These are phyloP conservation scores for Lunularia cruciata DNA, from an alignment of 225 moss, liverwort and hornwort genomes.

Conservation along the genomic window DNA sequence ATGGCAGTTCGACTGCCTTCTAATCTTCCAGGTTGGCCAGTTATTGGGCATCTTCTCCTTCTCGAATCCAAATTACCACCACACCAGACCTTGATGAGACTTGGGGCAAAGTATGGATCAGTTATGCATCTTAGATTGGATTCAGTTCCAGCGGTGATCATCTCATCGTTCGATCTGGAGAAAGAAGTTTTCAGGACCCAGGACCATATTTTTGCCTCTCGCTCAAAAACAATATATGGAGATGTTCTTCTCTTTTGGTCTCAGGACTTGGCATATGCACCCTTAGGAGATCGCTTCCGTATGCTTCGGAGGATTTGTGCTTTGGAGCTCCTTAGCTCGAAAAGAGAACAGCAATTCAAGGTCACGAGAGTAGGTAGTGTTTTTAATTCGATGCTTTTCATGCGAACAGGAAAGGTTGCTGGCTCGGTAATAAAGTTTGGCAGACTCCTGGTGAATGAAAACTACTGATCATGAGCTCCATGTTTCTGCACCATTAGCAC, in stretches of 20 bases:
- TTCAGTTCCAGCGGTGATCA: slow-evolving; percentile 3
- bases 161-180: slow-evolving; percentile 23
- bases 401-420: too few species aligned
- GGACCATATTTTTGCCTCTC: slow-evolving; percentile 13
- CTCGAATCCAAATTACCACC: slow-evolving; percentile 4
- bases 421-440: too few species aligned
- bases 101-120: slow-evolving; percentile 22
- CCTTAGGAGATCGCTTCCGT: background rate
- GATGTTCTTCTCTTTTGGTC: background rate
- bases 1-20: too few species aligned
- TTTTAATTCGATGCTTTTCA: too few species aligned
- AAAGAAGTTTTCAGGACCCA: slow-evolving; percentile 13
- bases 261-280: background rate
- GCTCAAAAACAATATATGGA: background rate
- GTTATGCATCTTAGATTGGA: slow-evolving; percentile 27
- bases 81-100: slow-evolving; percentile 3
- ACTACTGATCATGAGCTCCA: too few species aligned
- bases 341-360: background rate
- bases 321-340: background rate
- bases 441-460: too few species aligned
- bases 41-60: slow-evolving; percentile 22
- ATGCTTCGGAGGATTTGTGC: background rate
- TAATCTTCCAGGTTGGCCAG: slow-evolving; percentile 28
- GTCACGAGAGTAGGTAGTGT: too few species aligned
- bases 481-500: too few species aligned